Percentiles rank a stretch among this genome's conserved stretches.
These are phyloP conservation scores for Daldinia sp. DNA, from an alignment of 2,329 filamentous ascomycete species.

Conservation along the genomic window DNA sequence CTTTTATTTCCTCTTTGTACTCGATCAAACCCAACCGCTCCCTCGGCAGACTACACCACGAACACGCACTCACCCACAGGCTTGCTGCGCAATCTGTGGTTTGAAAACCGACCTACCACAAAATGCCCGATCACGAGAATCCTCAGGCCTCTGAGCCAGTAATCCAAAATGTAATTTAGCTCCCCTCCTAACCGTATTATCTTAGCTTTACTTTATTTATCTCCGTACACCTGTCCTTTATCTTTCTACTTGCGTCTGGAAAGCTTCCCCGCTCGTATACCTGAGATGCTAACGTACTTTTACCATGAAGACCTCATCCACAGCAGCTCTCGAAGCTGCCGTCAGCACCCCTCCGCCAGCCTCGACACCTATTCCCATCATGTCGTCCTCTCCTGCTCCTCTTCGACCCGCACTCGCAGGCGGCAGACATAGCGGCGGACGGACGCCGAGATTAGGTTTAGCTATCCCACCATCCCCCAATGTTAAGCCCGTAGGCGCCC, in stretches of 20 bases:
- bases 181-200: conserved; percentile 21
- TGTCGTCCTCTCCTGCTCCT: conserved; percentile 83
- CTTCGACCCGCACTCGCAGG: conserved; percentile 86
- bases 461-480: conserved; percentile 91
- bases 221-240: neutral
- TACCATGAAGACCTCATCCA: conserved; percentile 45
- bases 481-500: conserved; percentile 76
- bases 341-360: conserved; percentile 45
- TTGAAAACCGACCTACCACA: conserved; percentile 38
- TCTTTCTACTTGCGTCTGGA: conserved; percentile 4
- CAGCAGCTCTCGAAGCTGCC: conserved; percentile 44
- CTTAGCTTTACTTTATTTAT: neutral
- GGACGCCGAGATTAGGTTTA: conserved; percentile 83
- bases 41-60: conserved; percentile 42
- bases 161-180: conserved; percentile 50
- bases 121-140: conserved; percentile 51
- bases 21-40: conserved; percentile 41
- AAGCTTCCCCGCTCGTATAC: conserved; percentile 32
- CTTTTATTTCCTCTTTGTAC: conserved; percentile 46
- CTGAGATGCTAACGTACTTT: conserved; percentile 48
- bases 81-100: conserved; percentile 45
- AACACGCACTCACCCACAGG: conserved; percentile 36
- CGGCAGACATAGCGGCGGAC: conserved; percentile 69
- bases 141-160: conserved; percentile 47
- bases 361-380: conserved; percentile 62